Conservation (phyloP, 2,329 filamentous ascomycete genomes). For the Penicillium expansum region DNA sequence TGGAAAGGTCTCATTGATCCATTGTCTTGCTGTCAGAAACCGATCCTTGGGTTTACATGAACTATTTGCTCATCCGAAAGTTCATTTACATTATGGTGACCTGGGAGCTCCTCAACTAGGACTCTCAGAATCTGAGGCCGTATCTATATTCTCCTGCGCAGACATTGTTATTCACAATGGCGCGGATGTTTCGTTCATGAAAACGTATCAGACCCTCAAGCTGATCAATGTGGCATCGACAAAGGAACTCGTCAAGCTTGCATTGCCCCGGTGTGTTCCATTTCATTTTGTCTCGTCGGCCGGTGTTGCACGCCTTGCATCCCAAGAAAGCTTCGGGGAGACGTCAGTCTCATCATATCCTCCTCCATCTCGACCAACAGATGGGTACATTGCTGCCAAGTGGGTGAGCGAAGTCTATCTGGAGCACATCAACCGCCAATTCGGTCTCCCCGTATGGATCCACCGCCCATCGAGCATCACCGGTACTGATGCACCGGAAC, state of each 20-base stretch:
- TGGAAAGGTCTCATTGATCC: constrained; percentile 3
- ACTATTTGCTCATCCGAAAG: constrained; percentile 15
- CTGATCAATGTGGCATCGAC: constrained; percentile 29
- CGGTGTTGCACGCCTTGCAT: constrained; percentile 18
- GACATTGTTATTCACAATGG: constrained; percentile 28
- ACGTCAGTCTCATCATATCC: constrained; percentile 12
- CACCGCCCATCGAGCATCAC: constrained; percentile 31
- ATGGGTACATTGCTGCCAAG: constrained; percentile 41
- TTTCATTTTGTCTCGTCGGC: constrained; percentile 34
- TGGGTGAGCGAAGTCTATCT: constrained; percentile 43
- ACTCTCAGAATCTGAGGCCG: constrained; percentile 11
- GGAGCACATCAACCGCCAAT: constrained; percentile 24
- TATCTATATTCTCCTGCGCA: constrained; percentile 16
- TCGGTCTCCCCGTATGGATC: constrained; percentile 27
- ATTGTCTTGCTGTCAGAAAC: constrained; percentile 21
- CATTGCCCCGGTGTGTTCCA: constrained; percentile 22
- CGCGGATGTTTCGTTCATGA: constrained; percentile 30
- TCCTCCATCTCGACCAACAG: constrained; percentile 28
- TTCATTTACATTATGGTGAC: constrained; percentile 15
- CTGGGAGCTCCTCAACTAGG: constrained; percentile 14
- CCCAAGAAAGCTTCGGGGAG: constrained; percentile 15
- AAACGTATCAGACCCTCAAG: constrained; percentile 30
- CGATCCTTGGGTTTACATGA: neutral
- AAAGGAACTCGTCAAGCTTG: constrained; percentile 24
- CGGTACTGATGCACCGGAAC: constrained; percentile 16